Evolutionary conservation across 805 yeast genomes (phyloP).

Genomic region (Monosporozyma servazzii): DNA sequence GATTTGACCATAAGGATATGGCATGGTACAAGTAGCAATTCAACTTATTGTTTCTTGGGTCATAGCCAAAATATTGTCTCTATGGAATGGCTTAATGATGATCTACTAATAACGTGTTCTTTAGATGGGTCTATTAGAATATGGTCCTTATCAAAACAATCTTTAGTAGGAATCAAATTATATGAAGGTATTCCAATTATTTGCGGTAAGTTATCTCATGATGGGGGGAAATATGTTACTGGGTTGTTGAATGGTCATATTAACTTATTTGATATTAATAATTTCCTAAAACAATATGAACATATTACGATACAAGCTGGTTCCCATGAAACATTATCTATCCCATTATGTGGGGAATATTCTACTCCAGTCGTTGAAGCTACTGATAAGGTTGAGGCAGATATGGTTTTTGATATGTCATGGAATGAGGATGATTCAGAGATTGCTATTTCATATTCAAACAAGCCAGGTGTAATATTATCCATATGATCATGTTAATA

Average conservation of each 20-base stretch:
- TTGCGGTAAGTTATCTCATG: slow-evolving; percentile 43
- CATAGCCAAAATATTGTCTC: slow-evolving; percentile 52
- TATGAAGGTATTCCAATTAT: slow-evolving; percentile 49
- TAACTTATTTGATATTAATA: slow-evolving; percentile 40
- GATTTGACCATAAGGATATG: slow-evolving; percentile 68
- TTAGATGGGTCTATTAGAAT: slow-evolving; percentile 62
- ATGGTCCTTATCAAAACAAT: slow-evolving; percentile 44
- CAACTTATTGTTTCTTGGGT: slow-evolving; percentile 39
- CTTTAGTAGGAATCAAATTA: slow-evolving; percentile 22
- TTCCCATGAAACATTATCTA: background rate
- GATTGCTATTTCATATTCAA: slow-evolving; percentile 28
- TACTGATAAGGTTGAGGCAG: slow-evolving; percentile 10
- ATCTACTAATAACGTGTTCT: slow-evolving; percentile 44
- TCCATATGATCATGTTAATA: slow-evolving; percentile 6
- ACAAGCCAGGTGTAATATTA: slow-evolving; percentile 23
- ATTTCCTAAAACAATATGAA: slow-evolving; percentile 4
- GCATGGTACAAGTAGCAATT: slow-evolving; percentile 54
- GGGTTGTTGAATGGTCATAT: slow-evolving; percentile 61
- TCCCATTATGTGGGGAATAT: slow-evolving; percentile 14
- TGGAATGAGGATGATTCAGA: slow-evolving; percentile 28
- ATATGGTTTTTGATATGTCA: slow-evolving; percentile 28
- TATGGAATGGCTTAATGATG: slow-evolving; percentile 45
- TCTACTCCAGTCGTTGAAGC: slow-evolving; percentile 5
- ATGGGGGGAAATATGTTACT: slow-evolving; percentile 41
- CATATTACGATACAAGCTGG: background rate